Percentiles rank a stretch among this genome's conserved stretches.
Evolutionary conservation across 1,284 basidiomycete genomes (phyloP).

Genomic region (Pholiota adiposa): DNA sequence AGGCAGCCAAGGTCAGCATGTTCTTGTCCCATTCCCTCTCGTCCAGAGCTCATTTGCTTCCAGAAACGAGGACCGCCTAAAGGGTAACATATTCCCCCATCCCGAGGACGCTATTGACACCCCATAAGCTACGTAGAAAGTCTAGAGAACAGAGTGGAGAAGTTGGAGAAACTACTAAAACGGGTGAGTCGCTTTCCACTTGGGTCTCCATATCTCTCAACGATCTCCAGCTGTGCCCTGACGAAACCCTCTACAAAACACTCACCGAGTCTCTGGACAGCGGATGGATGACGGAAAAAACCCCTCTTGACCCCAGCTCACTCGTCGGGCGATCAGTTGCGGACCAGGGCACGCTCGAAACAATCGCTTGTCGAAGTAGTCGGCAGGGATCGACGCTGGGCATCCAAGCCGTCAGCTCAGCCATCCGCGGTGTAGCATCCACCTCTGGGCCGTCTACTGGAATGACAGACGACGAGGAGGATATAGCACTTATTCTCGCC

Average conservation of each 20-base stretch:
- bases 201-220: not conserved
- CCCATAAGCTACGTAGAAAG: conserved; percentile 67
- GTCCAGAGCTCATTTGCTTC: conserved; percentile 2
- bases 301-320: conserved; percentile 24
- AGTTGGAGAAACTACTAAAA: conserved; percentile 70
- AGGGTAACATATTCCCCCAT: conserved; percentile 53
- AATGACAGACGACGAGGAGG: conserved; percentile 38
- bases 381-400: conserved; percentile 4
- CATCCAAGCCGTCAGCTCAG: conserved; percentile 29
- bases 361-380: not conserved
- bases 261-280: conserved; percentile 29
- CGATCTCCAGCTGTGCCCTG: conserved; percentile 39
- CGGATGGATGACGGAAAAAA: conserved; percentile 22
- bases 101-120: not conserved
- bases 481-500: conserved; percentile 37
- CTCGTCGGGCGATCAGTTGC: conserved; percentile 18
- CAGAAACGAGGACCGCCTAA: conserved; percentile 86
- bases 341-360: not conserved
- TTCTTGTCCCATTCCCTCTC: conserved; percentile 13
- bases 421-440: conserved; percentile 32
- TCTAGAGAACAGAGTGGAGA: conserved; percentile 71
- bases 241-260: conserved; percentile 31
- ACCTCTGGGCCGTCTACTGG: conserved; percentile 12
- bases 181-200: conserved; percentile 42
- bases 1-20: conserved; percentile 72